Evolutionary conservation across 768 basidiomycete genomes (phyloP), one percentile per base, ranked within the genome.

Genomic region (Mycena rebaudengoi): DNA sequence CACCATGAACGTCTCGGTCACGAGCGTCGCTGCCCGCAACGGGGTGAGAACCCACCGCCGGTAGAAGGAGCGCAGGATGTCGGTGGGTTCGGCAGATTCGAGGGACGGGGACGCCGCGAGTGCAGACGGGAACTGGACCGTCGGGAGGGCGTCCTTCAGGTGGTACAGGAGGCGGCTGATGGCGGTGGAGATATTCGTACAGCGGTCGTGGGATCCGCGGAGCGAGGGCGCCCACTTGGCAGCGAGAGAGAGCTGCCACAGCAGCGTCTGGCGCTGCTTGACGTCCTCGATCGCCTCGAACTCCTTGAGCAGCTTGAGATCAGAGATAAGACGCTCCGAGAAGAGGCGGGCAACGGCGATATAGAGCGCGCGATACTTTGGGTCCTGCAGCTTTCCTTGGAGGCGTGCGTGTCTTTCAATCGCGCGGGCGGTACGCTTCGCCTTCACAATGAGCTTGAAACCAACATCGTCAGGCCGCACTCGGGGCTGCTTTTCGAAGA

Each of bases 201-300:
- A 77, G 11, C 84, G 81, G 68, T 92, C 91, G 57, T 91, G 90
- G 4, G 86, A 80, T 4, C 79, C 76, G 4, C 73, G 80, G 13
- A 87, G 86, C 2, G 85, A 84, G 0, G 91, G 90, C 0, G 89
- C 90, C 90, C 90, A 92, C 73, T 92, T 93, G 1, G 82, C 82
- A 1, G 83, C 88, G 16, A 91, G 82, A 7, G 85, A 84, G 20
- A 92, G 75, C 30, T 79, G 75, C 62, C 74, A 80, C 7, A 82
- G 66, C 23, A 83, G 72, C 5, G 66, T 51, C 6, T 73, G 63
- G 35, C 60, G 35, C 7, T 73, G 76, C 1, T 72, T 71, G 10
- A 73, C 71, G 0, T 66, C 66, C 2, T 78, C 69, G 21, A 87
- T 74, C 1, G 70, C 54, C 7, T 78, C 66, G 13, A 83, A 68